Evolutionary conservation across 805 yeast genomes (phyloP), one percentile per base, ranked within the genome.

Genomic region (Cyberlindnera saturnus): DNA sequence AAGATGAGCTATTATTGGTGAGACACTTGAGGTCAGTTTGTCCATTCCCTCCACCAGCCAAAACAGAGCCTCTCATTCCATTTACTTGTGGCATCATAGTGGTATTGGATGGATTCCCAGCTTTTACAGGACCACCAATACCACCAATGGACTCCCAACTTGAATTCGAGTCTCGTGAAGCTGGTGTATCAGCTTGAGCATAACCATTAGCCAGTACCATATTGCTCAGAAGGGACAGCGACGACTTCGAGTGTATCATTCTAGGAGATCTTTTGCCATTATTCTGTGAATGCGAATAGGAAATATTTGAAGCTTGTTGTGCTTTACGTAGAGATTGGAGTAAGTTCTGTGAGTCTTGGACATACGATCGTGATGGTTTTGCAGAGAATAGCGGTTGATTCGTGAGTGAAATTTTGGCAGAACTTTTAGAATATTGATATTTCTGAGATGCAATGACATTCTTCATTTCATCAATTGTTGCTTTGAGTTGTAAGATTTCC

Each of bases 401-500:
- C 10, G 34, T 38, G 26, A 40, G 36, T 8, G 43, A 40, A 9
- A 35, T 40, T 3, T n/a, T 34, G 5, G 39, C 39, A 17, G 20
- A 30, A 3, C 19, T 35, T 16, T 30, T 40, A 9, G 39, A 29
- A 23, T n/a, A 30, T 17, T 40, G 20, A 30, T 34, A 34, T 34
- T 19, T 40, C 17, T 35, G 36, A 10, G 31, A 15, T 4, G 20
- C 15, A 4, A 19, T 13, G 9, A 29, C 29, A 6, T 8, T 11
- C 14, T 19, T 30, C 39, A 35, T 32, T 14, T 33, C 42, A 19
- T 17, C 19, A 11, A 49, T 34, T 28, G 41, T 18, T 4, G 11
- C 4, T 29, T 44, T 42, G 38, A 50, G 37, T 5, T 40, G 34
- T 9, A 26, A 5, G 16, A 48, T 43, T 13, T 30, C 34, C 15